These are phyloP conservation scores for Draba incana DNA, from an alignment of 345 rosid species.

Conservation along the genomic window DNA sequence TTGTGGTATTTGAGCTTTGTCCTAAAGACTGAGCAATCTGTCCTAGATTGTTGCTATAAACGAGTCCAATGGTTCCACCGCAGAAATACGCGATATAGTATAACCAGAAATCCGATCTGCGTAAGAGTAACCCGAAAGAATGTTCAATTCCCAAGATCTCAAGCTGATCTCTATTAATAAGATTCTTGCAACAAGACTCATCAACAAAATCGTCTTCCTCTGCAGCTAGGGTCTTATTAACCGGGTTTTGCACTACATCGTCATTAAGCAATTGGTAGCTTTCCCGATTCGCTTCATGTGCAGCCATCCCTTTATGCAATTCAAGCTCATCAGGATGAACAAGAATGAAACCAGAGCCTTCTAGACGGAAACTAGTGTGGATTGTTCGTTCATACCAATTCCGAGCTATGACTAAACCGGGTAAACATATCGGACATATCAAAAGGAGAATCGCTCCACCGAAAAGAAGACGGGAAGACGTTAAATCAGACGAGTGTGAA, in stretches of 20 bases:
- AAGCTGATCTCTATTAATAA: conserved; percentile 62
- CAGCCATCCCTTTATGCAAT: conserved; percentile 70
- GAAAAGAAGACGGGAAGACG: conserved; percentile 56
- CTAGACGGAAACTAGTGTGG: conserved; percentile 63
- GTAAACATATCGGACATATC: conserved; percentile 70
- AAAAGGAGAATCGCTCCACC: conserved; percentile 79
- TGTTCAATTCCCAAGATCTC: conserved; percentile 82
- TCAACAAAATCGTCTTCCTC: conserved; percentile 33
- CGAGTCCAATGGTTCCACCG: conserved; percentile 96
- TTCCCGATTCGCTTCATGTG: conserved; percentile 51
- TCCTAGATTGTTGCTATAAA: conserved; percentile 91
- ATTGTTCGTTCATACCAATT: conserved; percentile 66
- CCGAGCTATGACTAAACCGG: conserved; percentile 78
- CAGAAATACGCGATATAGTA: conserved; percentile 83
- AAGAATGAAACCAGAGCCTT: conserved; percentile 71
- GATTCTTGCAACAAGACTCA: conserved; percentile 52
- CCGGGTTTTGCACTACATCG: conserved; percentile 29
- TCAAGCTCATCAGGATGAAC: conserved; percentile 87
- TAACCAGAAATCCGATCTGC: conserved; percentile 87
- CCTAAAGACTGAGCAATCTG: conserved; percentile 93
- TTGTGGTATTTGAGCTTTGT: conserved; percentile 56
- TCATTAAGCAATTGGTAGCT: conserved; percentile 40
- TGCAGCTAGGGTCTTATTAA: conserved; percentile 22
- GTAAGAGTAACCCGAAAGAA: conserved; percentile 52
- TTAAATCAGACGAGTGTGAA: conserved; percentile 43